These are phyloP conservation scores for Erythrophleum ivorense DNA, from an alignment of 331 rosid species.

Conservation along the genomic window DNA sequence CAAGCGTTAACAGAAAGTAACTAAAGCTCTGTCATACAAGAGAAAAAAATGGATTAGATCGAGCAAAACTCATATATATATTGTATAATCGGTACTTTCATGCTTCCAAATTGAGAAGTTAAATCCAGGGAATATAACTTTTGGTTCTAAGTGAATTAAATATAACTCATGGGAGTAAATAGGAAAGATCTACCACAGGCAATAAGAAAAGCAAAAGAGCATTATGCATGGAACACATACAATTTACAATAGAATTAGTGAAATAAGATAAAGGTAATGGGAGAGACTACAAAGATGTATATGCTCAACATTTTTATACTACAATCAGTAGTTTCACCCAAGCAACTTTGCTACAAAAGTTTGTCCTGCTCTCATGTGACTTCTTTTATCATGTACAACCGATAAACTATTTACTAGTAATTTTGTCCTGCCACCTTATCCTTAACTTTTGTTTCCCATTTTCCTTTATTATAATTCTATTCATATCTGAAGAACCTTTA, in stretches of 20 bases:
- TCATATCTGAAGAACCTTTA: background rate
- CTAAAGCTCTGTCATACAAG: constrained; percentile 61
- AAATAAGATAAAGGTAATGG: background rate
- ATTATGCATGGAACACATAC: background rate
- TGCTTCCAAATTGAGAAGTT: background rate
- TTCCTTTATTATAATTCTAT: background rate
- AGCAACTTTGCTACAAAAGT: background rate
- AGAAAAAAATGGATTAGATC: constrained; percentile 43
- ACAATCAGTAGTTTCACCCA: background rate
- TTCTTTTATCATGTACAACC: background rate
- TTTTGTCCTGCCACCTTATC: background rate
- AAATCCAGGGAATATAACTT: background rate
- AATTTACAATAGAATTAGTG: background rate
- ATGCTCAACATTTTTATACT: background rate
- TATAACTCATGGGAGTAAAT: background rate
- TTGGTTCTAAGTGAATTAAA: background rate
- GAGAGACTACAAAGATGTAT: background rate
- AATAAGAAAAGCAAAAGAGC: background rate
- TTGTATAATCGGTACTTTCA: background rate
- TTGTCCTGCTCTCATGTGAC: background rate
- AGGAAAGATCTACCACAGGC: background rate
- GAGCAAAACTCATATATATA: constrained; percentile 14
- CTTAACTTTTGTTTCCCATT: background rate
- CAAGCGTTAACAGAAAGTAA: constrained; percentile 81
- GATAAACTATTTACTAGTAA: background rate